Evolutionary conservation across 2,329 filamentous ascomycete species (phyloP).

Genomic region (Scedosporium minutisporum): DNA sequence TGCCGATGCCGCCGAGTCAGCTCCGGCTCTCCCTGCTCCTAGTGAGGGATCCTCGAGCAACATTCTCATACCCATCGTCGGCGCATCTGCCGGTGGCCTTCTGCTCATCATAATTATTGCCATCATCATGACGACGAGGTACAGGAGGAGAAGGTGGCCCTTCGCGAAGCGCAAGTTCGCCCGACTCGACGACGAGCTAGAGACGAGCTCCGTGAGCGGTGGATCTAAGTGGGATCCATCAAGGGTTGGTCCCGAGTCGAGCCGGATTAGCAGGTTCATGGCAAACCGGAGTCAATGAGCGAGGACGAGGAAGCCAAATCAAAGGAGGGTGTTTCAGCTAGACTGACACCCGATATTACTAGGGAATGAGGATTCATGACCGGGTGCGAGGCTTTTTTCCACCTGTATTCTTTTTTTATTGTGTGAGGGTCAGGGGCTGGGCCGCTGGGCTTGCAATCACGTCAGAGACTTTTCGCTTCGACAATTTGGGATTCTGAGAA

Average conservation of each 20-base stretch:
- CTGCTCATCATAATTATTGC: constrained; percentile 8
- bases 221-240: constrained; percentile 6
- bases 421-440: background rate
- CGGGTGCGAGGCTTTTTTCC: background rate
- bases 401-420: background rate
- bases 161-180: constrained; percentile 8
- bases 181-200: constrained; percentile 8
- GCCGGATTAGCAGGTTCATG: constrained; percentile 5
- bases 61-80: constrained; percentile 8
- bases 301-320: background rate
- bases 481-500: background rate
- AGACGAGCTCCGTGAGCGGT: background rate
- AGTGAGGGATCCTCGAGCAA: background rate
- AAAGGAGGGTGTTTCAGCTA: background rate
- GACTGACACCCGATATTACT: background rate
- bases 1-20: background rate
- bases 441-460: background rate
- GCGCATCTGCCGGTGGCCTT: constrained; percentile 9
- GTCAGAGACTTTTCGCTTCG: background rate
- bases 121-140: constrained; percentile 9
- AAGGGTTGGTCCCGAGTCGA: background rate
- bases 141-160: constrained; percentile 11
- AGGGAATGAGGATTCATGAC: background rate
- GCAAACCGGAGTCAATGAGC: background rate
- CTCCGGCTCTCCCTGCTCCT: background rate